Percentiles rank a stretch among this genome's conserved stretches.
Evolutionary conservation across 164 flowering plant genomes (phyloP).

Genomic region (Vitis vinifera): DNA sequence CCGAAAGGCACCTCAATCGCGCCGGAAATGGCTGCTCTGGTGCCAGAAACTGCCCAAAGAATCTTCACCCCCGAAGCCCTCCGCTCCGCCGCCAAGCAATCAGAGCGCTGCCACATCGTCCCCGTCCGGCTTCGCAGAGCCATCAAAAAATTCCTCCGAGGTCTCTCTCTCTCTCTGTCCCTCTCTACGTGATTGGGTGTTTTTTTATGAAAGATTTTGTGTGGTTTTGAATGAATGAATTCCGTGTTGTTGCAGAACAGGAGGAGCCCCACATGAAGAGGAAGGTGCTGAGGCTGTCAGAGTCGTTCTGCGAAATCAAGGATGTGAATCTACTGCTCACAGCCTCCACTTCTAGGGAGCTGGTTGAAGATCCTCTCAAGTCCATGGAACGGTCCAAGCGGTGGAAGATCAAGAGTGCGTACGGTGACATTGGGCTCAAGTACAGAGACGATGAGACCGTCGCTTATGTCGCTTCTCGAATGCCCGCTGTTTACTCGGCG

Average conservation of each 20-base stretch:
- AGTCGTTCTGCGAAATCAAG: slow-evolving; percentile 70
- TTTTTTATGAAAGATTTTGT: background rate
- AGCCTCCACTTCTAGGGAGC: slow-evolving; percentile 54
- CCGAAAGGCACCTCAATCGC: slow-evolving; percentile 2
- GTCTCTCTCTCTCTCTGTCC: slow-evolving; percentile 26
- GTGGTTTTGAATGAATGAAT: background rate
- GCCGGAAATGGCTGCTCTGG: slow-evolving; percentile 48
- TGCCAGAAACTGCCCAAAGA: slow-evolving; percentile 56
- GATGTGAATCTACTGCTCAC: slow-evolving; percentile 47
- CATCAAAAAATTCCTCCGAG: slow-evolving; percentile 69
- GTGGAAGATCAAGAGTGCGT: slow-evolving; percentile 81
- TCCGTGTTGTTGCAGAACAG: slow-evolving; percentile 47
- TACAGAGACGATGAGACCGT: slow-evolving; percentile 72
- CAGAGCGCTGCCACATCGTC: slow-evolving; percentile 52
- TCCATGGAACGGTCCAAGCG: slow-evolving; percentile 52
- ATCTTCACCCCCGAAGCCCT: slow-evolving; percentile 70
- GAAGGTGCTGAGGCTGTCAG: slow-evolving; percentile 73
- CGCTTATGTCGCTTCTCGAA: slow-evolving; percentile 94
- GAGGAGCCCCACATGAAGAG: slow-evolving; percentile 72
- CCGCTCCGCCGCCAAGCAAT: slow-evolving; percentile 76
- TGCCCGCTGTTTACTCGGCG: slow-evolving; percentile 97
- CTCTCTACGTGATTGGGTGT: background rate
- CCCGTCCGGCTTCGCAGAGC: slow-evolving; percentile 88
- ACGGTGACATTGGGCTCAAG: slow-evolving; percentile 80
- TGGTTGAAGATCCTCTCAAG: slow-evolving; percentile 75